Percentiles rank a stretch among this genome's conserved stretches.
These are phyloP conservation scores for Termitomyces sp. DNA, from an alignment of 768 basidiomycete genomes.

Conservation along the genomic window DNA sequence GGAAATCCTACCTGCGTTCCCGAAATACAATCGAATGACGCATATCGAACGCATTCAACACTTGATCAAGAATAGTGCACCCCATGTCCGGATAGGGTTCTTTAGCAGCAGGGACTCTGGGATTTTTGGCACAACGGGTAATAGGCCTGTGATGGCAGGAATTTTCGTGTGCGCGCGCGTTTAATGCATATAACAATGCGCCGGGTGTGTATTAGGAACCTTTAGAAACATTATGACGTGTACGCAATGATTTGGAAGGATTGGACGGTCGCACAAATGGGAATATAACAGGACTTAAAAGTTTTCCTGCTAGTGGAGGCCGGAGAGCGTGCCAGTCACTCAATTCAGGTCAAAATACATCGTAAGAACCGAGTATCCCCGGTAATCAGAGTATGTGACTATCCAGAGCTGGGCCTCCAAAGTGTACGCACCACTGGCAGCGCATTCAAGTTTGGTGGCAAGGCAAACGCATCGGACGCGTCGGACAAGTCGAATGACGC, in stretches of 20 bases:
- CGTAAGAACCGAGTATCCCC: too few relatives aligned
- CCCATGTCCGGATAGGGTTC: neutral
- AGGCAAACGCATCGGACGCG: neutral
- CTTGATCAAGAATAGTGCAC: neutral
- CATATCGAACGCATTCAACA: neutral
- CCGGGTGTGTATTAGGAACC: neutral
- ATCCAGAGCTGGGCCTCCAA: neutral
- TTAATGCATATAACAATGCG: neutral
- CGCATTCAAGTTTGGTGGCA: neutral
- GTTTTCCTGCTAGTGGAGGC: neutral
- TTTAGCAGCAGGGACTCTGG: neutral
- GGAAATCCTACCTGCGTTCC: neutral
- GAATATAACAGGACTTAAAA: neutral
- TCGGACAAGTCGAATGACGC: neutral
- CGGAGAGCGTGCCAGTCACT: too few relatives aligned
- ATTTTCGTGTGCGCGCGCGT: too few relatives aligned
- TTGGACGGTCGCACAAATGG: neutral
- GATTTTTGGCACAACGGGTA: neutral
- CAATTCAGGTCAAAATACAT: neutral
- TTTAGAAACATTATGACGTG: neutral
- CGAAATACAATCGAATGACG: neutral
- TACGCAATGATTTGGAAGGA: neutral
- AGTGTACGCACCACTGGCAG: rapidly evolving
- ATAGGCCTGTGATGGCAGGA: neutral
- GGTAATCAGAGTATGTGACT: neutral